Evolutionary conservation across 345 rosid species (phyloP), one percentile per base, ranked within the genome.

Genomic region (Salix caprea): DNA sequence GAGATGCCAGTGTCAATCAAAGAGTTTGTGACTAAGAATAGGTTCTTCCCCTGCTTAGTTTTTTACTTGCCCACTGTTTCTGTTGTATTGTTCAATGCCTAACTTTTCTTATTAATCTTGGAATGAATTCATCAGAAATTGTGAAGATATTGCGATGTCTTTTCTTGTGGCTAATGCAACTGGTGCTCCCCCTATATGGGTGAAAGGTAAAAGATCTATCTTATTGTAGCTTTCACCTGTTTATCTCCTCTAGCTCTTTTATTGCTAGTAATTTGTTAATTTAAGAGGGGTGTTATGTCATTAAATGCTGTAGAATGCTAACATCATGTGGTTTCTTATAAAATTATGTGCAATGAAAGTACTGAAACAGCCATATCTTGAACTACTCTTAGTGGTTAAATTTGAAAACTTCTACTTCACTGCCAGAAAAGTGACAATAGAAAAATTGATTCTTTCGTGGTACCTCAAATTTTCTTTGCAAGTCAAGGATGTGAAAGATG

Each of bases 61-160:
- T 60, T 58, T 14, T 67, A 15, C 15, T 65, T 6, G 24, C 54
- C 39, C 8, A 32, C 54, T 12, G 6, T 74, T 48, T 50, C 8
- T 76, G 32, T 37, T 42, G 39, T 65, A 48, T 37, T 34, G 68
- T 61, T 64, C 34, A 26, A 30, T 69, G 66, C 62, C 84, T 65
- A 70, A 62, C 76, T 75, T 34, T 44, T 80, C 13, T 68, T 46
- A 70, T 80, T 74, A 71, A n/a, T 69, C 70, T 82, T 77, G 72
- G 42, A 28, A 52, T 78, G 77, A 28, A 68, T 71, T 76, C 58
- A 14, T 66, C 86, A 95, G 99, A 93, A 95, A 95, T 78, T 95
- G 99, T 83, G 99, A 95, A 92, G 97, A 96, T 86, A 96, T 93
- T 60, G 99, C 98, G 26, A 93, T 96, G 98, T 93, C 99, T 24